Conservation (phyloP, 441 rosid genomes). For the Erodium texanum region DNA sequence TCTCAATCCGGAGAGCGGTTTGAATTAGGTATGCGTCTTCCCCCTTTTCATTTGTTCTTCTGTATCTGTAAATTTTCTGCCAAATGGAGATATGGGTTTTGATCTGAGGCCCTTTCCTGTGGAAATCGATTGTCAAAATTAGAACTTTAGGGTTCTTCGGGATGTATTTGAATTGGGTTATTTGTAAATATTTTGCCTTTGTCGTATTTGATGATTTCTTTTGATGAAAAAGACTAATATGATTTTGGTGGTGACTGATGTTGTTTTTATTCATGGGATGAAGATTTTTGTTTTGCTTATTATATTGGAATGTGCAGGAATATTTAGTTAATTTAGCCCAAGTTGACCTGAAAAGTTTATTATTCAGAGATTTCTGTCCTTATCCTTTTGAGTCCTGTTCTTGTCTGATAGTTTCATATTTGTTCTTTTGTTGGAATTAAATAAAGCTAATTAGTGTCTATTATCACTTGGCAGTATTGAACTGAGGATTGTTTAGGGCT, state of each 20-base stretch:
- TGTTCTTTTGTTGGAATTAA: not conserved
- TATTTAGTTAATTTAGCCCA: not conserved
- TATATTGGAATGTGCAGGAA: conserved; percentile 1
- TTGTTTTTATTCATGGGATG: not conserved
- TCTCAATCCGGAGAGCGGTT: too few species aligned
- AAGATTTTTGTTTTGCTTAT: not conserved
- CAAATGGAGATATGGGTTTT: not conserved
- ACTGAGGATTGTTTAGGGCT: not conserved
- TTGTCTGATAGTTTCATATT: not conserved
- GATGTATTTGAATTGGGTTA: not conserved
- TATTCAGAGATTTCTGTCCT: not conserved
- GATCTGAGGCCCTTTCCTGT: not conserved
- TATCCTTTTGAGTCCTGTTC: not conserved
- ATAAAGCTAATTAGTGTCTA: not conserved
- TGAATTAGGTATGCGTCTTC: not conserved
- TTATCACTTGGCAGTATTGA: not conserved
- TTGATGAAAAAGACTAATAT: not conserved
- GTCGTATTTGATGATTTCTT: not conserved
- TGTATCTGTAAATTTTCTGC: not conserved
- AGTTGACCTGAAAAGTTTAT: not conserved
- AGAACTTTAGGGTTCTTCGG: not conserved
- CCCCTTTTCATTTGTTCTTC: not conserved
- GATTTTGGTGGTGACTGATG: not conserved
- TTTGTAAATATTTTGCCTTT: not conserved
- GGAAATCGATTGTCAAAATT: not conserved